Base-by-base conservation (phyloP, 2,329 filamentous ascomycete species). In the Pseudocercospora musae region DNA sequence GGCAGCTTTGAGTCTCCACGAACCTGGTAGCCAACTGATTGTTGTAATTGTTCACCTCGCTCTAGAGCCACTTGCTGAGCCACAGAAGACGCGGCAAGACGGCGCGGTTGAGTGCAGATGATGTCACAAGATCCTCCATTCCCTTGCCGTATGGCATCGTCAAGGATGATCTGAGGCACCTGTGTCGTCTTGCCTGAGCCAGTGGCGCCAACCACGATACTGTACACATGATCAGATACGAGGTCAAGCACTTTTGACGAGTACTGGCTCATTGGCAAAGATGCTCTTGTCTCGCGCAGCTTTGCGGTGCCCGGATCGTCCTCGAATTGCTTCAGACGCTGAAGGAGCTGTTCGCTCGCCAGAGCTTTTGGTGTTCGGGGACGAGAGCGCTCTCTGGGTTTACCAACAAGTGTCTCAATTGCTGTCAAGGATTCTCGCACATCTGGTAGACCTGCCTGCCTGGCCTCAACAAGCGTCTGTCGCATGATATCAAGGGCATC, bases 101-200 rank as follows among this genome's bases (percentile, higher is more conserved):
- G 75, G 50, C 80, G 75, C 25, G 80, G 80, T 59, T 83, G 81
- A 4, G 81, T 80, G 64, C 81, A 82, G 7, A 84, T 75, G 57
- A 84, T 76, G 60, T 80, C 81, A 69, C 81, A 83, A 25, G 67
- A 58, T 4, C 74, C 75, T n/a, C 80, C 81, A 13, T 64, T 57
- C 1, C 75, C 76, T 4, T 66, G 62, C 6, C 71, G 65, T 49
- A 80, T 81, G 2, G 78, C 77, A 59, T 82, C 69, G n/a, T 84
- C 80, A 1, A 84, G 70, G 25, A 84, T 62, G n/a, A 84, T 80
- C 63, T 84, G 82, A n/a, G 82, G 81, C 8, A 84, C 75, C 69
- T 84, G 82, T 5, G 80, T 82, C 54, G 72, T 78, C 67, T 82
- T 82, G 20, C 81, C 80, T 49, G 77, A 78, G 2, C 79, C 80